Base-by-base conservation (phyloP, 176 grass and related monocot genomes). In the Panicum miliaceum region DNA sequence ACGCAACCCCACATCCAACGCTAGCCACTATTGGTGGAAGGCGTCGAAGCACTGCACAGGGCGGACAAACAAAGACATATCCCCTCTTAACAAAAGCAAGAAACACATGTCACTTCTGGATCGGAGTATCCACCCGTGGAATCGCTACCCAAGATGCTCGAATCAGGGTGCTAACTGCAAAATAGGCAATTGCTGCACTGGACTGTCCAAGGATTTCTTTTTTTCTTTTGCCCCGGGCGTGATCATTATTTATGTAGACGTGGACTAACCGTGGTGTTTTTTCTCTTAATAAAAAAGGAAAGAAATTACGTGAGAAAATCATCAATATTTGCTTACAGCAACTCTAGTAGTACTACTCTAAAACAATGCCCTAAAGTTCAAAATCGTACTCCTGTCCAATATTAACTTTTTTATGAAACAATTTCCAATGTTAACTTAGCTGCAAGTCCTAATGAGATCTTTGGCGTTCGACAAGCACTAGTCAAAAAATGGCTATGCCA, bases 71-170 rank as follows among this genome's bases (percentile, higher is more conserved):
- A 66, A 22, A 50, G 48, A 61, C 63, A 43, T 64, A 36, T 84
- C 76, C 69, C 62, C 41, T 61, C 5, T 61, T 19, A 68, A 62
- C 48, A 46, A 75, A 85, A 76, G 78, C 53, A 63, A 81, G 64
- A 29, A 89, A 81, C 77, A 85, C 82, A 51, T 76, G 77, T 26
- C 77, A 43, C 76, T 42, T 25, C 25, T 26, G 62, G 53, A 27
- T 1, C 23, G 9, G 35, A 48, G 45, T n/a, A 12, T 45, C 42
- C 42, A 45, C 42, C 37, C 1, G 4, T 9, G 25, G 41, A 85
- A 60, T 60, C n/a, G 57, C 57, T 79, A n/a, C 6, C 16, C n/a
- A 46, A 20, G 69, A 81, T 45, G 56, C 63, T 37, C 34, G 4
- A 64, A 78, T 47, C 42, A 3, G n/a, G 78, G 22, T 69, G 50